Base-by-base conservation (phyloP, 2,329 filamentous ascomycete species). In the Sphaerostilbella broomeana region DNA sequence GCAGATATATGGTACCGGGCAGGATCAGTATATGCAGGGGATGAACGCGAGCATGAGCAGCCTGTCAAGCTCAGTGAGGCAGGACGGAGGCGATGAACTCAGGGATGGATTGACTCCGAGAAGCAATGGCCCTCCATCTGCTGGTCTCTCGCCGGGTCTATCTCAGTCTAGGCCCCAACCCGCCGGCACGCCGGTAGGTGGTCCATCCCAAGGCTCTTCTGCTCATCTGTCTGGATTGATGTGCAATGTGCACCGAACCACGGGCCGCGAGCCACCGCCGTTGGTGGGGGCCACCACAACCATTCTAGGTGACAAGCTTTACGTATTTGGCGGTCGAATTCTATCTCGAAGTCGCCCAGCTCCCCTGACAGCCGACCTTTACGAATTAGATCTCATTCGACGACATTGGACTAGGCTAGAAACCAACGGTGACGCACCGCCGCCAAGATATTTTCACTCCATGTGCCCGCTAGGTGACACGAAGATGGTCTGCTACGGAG, bases 401-500 rank as follows among this genome's bases (percentile, higher is more conserved):
- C 77, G 92, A 42, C 88, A 97, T 62, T 98, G 92, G 92, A 87
- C 82, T 10, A 95, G 89, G 59, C 61, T 97, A 17, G 86, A 94
- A 38, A 81, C 86, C 0, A 74, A 70, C 19, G 92, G 92, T 30
- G 88, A 97, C 53, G 69, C 94, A 25, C 92, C 92, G 1, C 84
- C 88, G 2, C 87, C 92, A 7, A 78, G 92, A 45, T 98, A 98
- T 60, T 98, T 98, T 50, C 92, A 98, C 67, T 97, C 88, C 48
- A 85, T 97, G 60, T 98, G 92, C 59, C 77, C 86, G 1, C 67
- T 98, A 2, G 92, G 92, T 16, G 92, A 97, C 58, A 90, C 87
- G 3, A 98, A 97, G 62, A 73, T 98, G 60, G 90, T 98, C 4
- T 97, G 90, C 63, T 98, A 97, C 61, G 92, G 92, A 42, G 92